Evolutionary conservation across 305 asterid species (phyloP).

Genomic region (Fraxinus albicans): DNA sequence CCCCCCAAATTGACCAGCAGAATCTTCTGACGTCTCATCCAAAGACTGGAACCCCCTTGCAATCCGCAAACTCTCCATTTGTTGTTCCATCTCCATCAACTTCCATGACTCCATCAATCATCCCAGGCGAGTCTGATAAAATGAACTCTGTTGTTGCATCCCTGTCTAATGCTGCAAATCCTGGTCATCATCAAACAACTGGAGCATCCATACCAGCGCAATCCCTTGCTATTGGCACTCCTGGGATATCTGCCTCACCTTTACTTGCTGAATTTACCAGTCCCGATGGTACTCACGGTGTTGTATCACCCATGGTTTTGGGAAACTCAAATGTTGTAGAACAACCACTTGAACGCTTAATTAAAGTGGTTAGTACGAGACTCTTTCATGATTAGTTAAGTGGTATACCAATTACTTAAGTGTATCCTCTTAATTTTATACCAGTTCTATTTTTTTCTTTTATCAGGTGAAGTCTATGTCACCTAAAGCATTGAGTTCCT

Average conservation of each 20-base stretch:
- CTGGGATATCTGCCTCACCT: slow-evolving; percentile 99
- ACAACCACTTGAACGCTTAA: slow-evolving; percentile 82
- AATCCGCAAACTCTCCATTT: slow-evolving; percentile 82
- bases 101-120: slow-evolving; percentile 87
- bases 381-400: slow-evolving; percentile 18
- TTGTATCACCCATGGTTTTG: slow-evolving; percentile 54
- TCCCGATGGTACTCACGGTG: slow-evolving; percentile 79
- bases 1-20: slow-evolving; percentile 84
- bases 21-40: slow-evolving; percentile 52
- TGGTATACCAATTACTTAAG: background rate
- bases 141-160: slow-evolving; percentile 58
- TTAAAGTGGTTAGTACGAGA: slow-evolving; percentile 60
- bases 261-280: slow-evolving; percentile 86
- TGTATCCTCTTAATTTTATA: slow-evolving; percentile 11
- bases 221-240: slow-evolving; percentile 93
- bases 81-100: slow-evolving; percentile 87
- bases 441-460: slow-evolving; percentile 14
- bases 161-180: slow-evolving; percentile 62
- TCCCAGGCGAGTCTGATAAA: slow-evolving; percentile 89
- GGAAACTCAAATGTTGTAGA: slow-evolving; percentile 64
- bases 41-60: slow-evolving; percentile 85
- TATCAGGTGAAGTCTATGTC: slow-evolving; percentile 80
- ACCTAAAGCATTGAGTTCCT: slow-evolving; percentile 63
- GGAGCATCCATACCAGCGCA: slow-evolving; percentile 66
- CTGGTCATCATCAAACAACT: slow-evolving; percentile 54